Conservation (phyloP, 805 yeast genomes). For the Cyberlindnera mycetangii region DNA sequence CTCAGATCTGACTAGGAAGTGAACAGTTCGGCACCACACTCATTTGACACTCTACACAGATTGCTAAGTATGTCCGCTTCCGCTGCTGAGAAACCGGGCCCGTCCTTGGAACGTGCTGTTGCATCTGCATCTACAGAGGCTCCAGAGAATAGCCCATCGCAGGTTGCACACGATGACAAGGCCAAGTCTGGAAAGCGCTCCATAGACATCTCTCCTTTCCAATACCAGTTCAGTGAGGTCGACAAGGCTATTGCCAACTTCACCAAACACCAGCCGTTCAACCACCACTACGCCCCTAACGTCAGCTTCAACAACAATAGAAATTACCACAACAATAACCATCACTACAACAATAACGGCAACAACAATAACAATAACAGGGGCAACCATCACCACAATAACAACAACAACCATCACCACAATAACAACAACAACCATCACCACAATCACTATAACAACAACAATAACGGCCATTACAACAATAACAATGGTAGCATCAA, state of each 20-base stretch:
- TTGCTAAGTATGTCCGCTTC: no score
- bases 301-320: constrained; percentile 23
- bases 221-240: constrained; percentile 27
- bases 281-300: constrained; percentile 31
- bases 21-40: no score
- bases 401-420: constrained; percentile 2
- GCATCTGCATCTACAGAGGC: no score
- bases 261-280: constrained; percentile 31
- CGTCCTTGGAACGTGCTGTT: no score
- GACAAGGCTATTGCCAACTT: constrained; percentile 30
- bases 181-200: not conserved
- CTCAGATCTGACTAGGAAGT: no score
- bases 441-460: constrained; percentile 2
- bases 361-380: constrained; percentile 7
- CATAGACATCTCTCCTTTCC: constrained; percentile 23
- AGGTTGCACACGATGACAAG: not conserved
- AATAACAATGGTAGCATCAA: constrained; percentile 7
- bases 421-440: constrained; percentile 2
- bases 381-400: constrained; percentile 1
- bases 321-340: constrained; percentile 7
- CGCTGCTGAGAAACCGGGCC: no score
- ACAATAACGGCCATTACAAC: constrained; percentile 5
- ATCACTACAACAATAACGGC: constrained; percentile 9
- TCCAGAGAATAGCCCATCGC: not conserved
- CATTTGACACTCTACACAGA: no score